Evolutionary conservation across 768 basidiomycete genomes (phyloP).

Genomic region (Boletellus ananiceps): DNA sequence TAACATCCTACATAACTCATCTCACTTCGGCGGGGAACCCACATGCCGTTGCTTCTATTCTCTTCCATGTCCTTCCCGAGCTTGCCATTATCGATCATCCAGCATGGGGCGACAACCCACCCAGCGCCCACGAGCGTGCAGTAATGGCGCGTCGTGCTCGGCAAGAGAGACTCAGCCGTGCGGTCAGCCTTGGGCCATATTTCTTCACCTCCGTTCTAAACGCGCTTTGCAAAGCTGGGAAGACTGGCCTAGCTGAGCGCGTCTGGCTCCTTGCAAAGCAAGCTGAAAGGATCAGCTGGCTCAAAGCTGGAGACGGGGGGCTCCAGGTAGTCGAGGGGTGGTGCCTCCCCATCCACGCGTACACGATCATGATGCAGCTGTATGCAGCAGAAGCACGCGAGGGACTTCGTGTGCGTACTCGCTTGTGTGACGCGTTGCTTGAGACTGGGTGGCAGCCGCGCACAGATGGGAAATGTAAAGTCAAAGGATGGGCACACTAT

Average conservation of each 20-base stretch:
- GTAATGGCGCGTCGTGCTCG: conserved; percentile 22
- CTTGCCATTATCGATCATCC: conserved; percentile 38
- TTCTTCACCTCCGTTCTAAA: conserved; percentile 58
- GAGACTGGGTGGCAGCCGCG: conserved; percentile 18
- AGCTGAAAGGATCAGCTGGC: conserved; percentile 56
- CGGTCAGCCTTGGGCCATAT: conserved; percentile 51
- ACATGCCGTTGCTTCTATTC: conserved; percentile 38
- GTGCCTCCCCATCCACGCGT: conserved; percentile 61
- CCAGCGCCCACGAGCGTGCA: conserved; percentile 23
- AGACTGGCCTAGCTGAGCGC: conserved; percentile 51
- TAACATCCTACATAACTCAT: conserved; percentile 50
- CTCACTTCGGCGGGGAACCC: conserved; percentile 49
- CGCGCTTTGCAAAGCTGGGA: conserved; percentile 53
- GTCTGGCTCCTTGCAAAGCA: conserved; percentile 60
- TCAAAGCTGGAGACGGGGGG: conserved; percentile 15
- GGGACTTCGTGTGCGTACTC: conserved; percentile 15
- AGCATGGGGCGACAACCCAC: conserved; percentile 30
- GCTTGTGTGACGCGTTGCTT: background rate
- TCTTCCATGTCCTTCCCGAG: conserved; percentile 58
- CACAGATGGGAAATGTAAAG: conserved; percentile 15
- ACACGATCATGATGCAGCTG: conserved; percentile 66
- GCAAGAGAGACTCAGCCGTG: conserved; percentile 36
- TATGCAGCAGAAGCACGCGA: conserved; percentile 47
- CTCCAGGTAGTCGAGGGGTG: conserved; percentile 42
- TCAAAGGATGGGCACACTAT: conserved; percentile 36